Evolutionary conservation across 1,284 basidiomycete species (phyloP).

Genomic region (Entoloma clypeatum): DNA sequence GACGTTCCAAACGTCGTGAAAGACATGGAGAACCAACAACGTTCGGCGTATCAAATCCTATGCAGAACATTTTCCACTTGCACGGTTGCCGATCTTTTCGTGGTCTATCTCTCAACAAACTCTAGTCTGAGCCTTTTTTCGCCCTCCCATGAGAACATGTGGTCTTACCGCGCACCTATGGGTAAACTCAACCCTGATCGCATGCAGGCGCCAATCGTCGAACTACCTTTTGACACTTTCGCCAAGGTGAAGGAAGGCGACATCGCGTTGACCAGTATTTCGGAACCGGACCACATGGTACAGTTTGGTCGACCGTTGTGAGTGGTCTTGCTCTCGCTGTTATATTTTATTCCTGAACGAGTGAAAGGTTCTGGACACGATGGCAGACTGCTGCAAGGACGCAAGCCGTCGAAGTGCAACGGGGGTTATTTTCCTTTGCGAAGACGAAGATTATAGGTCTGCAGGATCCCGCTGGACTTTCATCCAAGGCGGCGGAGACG

Average conservation of each 20-base stretch:
- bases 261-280: slow-evolving; percentile 11
- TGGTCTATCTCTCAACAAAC: too few relatives aligned
- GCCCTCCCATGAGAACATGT: slow-evolving; percentile 4
- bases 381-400: neutral
- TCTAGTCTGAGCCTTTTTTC: neutral
- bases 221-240: slow-evolving; percentile 18
- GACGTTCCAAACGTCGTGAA: too few relatives aligned
- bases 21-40: too few relatives aligned
- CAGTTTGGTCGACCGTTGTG: slow-evolving; percentile 20
- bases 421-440: neutral
- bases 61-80: too few relatives aligned
- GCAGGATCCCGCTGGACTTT: too few relatives aligned
- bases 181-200: neutral
- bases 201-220: slow-evolving; percentile 16
- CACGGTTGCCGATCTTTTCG: too few relatives aligned
- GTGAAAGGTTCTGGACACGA: slow-evolving; percentile 7
- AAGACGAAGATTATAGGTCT: neutral
- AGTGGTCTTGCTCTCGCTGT: slow-evolving; percentile 1
- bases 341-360: neutral
- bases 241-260: neutral
- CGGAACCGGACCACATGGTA: slow-evolving; percentile 10
- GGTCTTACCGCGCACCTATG: slow-evolving; percentile 11
- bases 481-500: neutral
- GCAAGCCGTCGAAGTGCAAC: slow-evolving; percentile 1
- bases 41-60: too few relatives aligned